Conservation (phyloP, 352 stramenopile genomes). For the Pythium myriotylum region DNA sequence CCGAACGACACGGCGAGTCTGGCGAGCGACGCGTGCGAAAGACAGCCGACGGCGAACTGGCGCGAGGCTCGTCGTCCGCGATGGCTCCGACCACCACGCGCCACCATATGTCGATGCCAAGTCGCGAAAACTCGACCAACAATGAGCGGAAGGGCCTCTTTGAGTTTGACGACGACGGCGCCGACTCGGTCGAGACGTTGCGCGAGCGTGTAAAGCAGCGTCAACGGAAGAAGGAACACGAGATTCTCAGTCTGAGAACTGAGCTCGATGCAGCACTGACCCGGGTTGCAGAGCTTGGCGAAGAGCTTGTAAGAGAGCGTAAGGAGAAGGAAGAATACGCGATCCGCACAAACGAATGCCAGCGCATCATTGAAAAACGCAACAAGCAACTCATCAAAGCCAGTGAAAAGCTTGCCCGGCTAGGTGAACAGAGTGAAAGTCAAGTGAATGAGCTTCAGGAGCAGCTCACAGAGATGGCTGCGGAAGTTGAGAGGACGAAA, state of each 20-base stretch:
- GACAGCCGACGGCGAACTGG: background rate
- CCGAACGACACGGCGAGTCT: constrained; percentile 1
- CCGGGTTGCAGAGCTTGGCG: constrained; percentile 37
- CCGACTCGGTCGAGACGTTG: constrained; percentile 73
- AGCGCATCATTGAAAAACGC: constrained; percentile 84
- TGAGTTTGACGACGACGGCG: constrained; percentile 68
- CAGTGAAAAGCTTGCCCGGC: constrained; percentile 66
- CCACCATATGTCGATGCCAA: constrained; percentile 11
- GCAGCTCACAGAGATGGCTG: constrained; percentile 34
- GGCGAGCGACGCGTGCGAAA: constrained; percentile 7
- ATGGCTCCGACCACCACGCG: background rate
- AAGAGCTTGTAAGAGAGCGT: constrained; percentile 31
- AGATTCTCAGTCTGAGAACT: constrained; percentile 48
- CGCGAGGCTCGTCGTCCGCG: background rate
- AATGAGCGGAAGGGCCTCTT: constrained; percentile 72
- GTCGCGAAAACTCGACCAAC: constrained; percentile 18
- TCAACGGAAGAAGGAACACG: constrained; percentile 68
- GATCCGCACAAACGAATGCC: constrained; percentile 80
- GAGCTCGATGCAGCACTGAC: constrained; percentile 48
- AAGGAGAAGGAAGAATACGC: constrained; percentile 63
- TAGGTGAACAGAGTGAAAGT: constrained; percentile 65
- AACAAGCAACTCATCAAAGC: constrained; percentile 87
- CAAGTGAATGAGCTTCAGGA: constrained; percentile 50
- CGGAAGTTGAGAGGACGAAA: constrained; percentile 41
- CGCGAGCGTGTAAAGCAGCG: constrained; percentile 71